Percentiles rank a stretch among this genome's conserved stretches.
These are phyloP conservation scores for Yarrowia porcina DNA, from an alignment of 805 yeast species.

Conservation along the genomic window DNA sequence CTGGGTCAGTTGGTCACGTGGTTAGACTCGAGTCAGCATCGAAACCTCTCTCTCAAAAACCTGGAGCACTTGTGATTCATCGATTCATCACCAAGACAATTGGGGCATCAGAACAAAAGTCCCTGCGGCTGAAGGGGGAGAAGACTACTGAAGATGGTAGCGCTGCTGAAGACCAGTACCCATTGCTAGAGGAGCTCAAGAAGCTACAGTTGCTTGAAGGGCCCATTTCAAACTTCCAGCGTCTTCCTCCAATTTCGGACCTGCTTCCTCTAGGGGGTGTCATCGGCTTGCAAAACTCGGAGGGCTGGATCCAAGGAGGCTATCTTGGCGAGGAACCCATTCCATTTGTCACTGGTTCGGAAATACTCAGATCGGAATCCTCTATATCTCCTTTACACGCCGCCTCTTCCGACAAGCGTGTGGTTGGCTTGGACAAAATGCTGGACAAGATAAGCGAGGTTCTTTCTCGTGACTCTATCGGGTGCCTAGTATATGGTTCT, in stretches of 20 bases:
- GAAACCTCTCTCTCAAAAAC: conserved; percentile 36
- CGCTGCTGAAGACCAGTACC: conserved; percentile 28
- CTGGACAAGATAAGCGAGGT: conserved; percentile 44
- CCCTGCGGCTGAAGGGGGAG: not conserved
- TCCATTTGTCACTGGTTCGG: conserved; percentile 28
- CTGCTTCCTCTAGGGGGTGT: conserved; percentile 59
- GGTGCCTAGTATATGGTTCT: conserved; percentile 65
- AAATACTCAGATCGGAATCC: conserved; percentile 45
- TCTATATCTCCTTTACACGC: conserved; percentile 5
- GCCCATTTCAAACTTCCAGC: conserved; percentile 47
- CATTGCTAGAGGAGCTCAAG: conserved; percentile 6
- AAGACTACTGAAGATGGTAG: not conserved
- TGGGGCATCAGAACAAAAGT: conserved; percentile 20
- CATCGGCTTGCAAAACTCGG: conserved; percentile 48
- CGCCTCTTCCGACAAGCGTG: conserved; percentile 30
- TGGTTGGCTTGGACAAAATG: conserved; percentile 57
- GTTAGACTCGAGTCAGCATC: conserved; percentile 51
- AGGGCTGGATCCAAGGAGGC: conserved; percentile 42
- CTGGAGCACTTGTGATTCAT: conserved; percentile 48
- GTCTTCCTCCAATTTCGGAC: conserved; percentile 50
- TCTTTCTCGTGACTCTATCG: conserved; percentile 47
- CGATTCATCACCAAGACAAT: conserved; percentile 46
- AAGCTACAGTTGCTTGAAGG: conserved; percentile 29
- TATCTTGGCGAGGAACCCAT: conserved; percentile 21
- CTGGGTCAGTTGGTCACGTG: conserved; percentile 50